Conservation (phyloP, 1,284 basidiomycete genomes). For the Leccinum variabile region DNA sequence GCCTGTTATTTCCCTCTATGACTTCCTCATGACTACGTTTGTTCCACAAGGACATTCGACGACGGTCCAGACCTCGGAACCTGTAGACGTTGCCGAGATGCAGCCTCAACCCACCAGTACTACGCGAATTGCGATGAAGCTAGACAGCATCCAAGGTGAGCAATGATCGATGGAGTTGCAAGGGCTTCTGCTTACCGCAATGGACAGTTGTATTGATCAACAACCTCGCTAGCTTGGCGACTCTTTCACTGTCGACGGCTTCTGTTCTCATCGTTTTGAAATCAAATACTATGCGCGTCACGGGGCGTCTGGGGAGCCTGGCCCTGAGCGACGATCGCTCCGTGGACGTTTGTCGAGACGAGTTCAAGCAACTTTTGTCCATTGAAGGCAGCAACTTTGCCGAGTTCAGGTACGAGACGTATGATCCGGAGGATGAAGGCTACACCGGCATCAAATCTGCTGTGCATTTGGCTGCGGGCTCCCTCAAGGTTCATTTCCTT, state of each 20-base stretch:
- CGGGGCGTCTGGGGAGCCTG: conserved; percentile 85
- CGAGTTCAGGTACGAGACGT: conserved; percentile 95
- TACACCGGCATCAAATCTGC: conserved; percentile 88
- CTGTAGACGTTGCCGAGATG: conserved; percentile 9
- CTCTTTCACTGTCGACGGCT: conserved; percentile 89
- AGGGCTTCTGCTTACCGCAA: conserved; percentile 13
- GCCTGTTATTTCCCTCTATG: conserved; percentile 90
- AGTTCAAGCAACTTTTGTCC: conserved; percentile 88
- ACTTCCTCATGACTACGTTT: conserved; percentile 98
- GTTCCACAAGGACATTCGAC: conserved; percentile 49
- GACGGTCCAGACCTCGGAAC: conserved; percentile 16
- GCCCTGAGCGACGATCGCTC: conserved; percentile 80
- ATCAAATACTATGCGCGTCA: conserved; percentile 76
- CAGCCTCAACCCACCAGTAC: conserved; percentile 47
- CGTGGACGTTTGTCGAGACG: conserved; percentile 52
- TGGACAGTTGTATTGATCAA: conserved; percentile 80
- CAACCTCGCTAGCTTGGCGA: conserved; percentile 72
- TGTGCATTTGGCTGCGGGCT: conserved; percentile 85
- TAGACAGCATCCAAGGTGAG: conserved; percentile 84
- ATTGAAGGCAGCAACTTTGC: conserved; percentile 97
- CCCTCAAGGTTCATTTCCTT: conserved; percentile 87
- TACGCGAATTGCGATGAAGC: conserved; percentile 82
- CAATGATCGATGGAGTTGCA: background rate
- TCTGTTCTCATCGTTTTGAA: conserved; percentile 82
- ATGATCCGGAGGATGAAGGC: conserved; percentile 66